Evolutionary conservation across 768 basidiomycete genomes (phyloP).

Genomic region (Phanerochaete carnosa): DNA sequence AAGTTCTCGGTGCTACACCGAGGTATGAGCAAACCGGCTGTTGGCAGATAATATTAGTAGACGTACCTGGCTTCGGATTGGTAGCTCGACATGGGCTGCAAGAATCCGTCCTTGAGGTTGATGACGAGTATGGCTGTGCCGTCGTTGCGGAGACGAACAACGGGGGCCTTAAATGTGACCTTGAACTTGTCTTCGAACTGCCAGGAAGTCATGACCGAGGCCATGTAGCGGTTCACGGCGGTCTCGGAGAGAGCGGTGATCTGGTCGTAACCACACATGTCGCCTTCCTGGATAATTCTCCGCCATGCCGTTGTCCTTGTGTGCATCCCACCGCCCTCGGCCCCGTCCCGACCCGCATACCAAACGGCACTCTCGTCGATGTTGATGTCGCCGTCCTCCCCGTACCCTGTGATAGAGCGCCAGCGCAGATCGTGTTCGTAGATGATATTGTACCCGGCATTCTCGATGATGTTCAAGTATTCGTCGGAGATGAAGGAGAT

Average conservation of each 20-base stretch:
- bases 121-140: conserved; percentile 15
- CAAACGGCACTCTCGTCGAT: not conserved
- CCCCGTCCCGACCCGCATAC: not conserved
- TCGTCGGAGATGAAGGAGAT: conserved; percentile 15
- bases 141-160: conserved; percentile 19
- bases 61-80: not conserved
- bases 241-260: conserved; percentile 22
- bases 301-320: conserved; percentile 6
- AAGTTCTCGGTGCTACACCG: not conserved
- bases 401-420: not conserved
- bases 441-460: conserved; percentile 15
- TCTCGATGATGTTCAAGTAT: conserved; percentile 21
- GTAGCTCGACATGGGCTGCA: conserved; percentile 7
- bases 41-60: not conserved
- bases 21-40: not conserved
- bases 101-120: conserved; percentile 9
- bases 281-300: conserved; percentile 12
- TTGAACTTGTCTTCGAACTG: conserved; percentile 14
- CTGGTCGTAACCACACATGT: conserved; percentile 22
- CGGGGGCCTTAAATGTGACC: conserved; percentile 17
- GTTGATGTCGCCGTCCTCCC: not conserved
- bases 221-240: conserved; percentile 21
- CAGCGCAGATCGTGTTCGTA: conserved; percentile 14
- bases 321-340: not conserved
- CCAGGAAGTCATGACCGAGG: conserved; percentile 8